Conservation (phyloP, 257 asterid species). For the Hygrophila difformis region DNA sequence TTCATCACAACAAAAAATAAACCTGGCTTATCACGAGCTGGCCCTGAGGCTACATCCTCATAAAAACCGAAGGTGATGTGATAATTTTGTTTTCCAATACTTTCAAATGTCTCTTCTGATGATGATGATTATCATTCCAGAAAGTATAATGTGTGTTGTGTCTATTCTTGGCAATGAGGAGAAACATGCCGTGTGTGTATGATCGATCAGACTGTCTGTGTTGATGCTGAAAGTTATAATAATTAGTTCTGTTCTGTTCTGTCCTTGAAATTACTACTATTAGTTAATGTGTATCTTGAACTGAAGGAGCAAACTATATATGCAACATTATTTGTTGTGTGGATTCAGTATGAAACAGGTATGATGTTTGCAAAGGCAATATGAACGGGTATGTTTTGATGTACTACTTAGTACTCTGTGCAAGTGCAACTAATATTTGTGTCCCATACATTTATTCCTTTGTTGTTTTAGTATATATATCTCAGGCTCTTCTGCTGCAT, state of each 20-base stretch:
- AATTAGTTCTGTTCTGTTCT: constrained; percentile 8
- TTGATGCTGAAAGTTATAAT: constrained; percentile 76
- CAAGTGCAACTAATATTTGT: background rate
- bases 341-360: too few species aligned
- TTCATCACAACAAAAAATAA: constrained; percentile 22
- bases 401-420: background rate
- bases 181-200: constrained; percentile 83
- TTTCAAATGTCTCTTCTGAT: constrained; percentile 5
- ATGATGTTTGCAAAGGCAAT: constrained; percentile 63
- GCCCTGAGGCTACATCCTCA: constrained; percentile 89
- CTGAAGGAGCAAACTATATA: too few species aligned
- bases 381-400: constrained; percentile 52
- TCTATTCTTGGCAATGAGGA: constrained; percentile 87
- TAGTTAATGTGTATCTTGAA: too few species aligned
- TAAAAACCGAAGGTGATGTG: constrained; percentile 88
- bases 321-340: too few species aligned
- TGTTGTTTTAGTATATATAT: constrained; percentile 6
- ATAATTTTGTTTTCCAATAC: constrained; percentile 2
- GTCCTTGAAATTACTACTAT: too few species aligned
- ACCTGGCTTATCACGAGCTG: constrained; percentile 78
- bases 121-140: background rate
- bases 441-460: background rate
- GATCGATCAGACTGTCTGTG: constrained; percentile 95
- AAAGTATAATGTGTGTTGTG: constrained; percentile 49
- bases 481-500: constrained; percentile 88